These are phyloP conservation scores for Alternaria burnsii DNA, from an alignment of 2,329 filamentous ascomycete species.

Conservation along the genomic window DNA sequence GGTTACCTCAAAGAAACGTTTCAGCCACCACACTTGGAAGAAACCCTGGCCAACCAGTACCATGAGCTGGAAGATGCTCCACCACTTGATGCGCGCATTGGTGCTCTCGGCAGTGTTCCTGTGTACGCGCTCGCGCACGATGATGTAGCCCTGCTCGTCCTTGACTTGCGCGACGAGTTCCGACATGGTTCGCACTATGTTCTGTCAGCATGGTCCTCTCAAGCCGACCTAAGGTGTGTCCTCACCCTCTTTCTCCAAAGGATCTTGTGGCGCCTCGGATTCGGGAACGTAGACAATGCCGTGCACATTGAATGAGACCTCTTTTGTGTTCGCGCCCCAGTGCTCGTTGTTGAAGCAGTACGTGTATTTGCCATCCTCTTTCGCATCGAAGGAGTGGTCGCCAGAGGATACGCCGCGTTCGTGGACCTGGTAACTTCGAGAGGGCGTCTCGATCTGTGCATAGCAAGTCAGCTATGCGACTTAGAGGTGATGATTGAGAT, in stretches of 20 bases:
- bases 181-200: slow-evolving; percentile 78
- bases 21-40: slow-evolving; percentile 99
- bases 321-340: slow-evolving; percentile 95
- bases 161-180: slow-evolving; percentile 91
- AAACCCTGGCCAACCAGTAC: slow-evolving; percentile 90
- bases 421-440: slow-evolving; percentile 77
- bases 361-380: slow-evolving; percentile 83
- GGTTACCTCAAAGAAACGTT: slow-evolving; percentile 90
- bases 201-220: slow-evolving; percentile 22
- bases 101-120: slow-evolving; percentile 99
- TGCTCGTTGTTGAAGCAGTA: slow-evolving; percentile 99
- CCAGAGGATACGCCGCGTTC: slow-evolving; percentile 85
- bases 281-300: slow-evolving; percentile 97
- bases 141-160: slow-evolving; percentile 97
- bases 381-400: slow-evolving; percentile 90
- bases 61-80: slow-evolving; percentile 95
- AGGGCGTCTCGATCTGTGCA: slow-evolving; percentile 77
- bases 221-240: background rate
- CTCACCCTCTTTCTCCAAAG: slow-evolving; percentile 87
- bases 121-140: slow-evolving; percentile 93
- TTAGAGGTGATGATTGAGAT: background rate
- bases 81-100: slow-evolving; percentile 98
- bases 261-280: slow-evolving; percentile 81
- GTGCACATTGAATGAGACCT: slow-evolving; percentile 99
- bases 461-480: slow-evolving; percentile 14